These are phyloP conservation scores for Candida easanensis DNA, from an alignment of 805 yeast genomes.

Conservation along the genomic window DNA sequence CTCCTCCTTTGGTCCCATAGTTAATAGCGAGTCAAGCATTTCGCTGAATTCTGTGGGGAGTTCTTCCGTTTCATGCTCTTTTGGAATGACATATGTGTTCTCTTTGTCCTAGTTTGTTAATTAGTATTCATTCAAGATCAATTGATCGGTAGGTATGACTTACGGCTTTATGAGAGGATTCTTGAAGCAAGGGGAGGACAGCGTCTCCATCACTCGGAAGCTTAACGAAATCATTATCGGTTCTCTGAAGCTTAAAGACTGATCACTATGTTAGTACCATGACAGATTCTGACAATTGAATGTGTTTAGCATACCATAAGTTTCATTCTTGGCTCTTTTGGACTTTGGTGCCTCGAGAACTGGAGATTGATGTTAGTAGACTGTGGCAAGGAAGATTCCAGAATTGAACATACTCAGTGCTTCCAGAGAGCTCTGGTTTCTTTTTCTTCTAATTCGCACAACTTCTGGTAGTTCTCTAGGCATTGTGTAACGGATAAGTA, in stretches of 20 bases:
- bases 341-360: conserved; percentile 34
- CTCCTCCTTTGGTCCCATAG: conserved; percentile 29
- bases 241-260: conserved; percentile 47
- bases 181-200: conserved; percentile 25
- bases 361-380: conserved; percentile 11
- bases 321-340: conserved; percentile 39
- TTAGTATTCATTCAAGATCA: neutral
- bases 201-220: conserved; percentile 15
- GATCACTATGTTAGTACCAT: neutral
- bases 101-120: conserved; percentile 21
- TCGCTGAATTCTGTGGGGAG: conserved; percentile 66
- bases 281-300: neutral
- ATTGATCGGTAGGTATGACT: neutral
- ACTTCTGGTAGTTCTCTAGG: conserved; percentile 46
- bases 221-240: conserved; percentile 35
- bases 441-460: conserved; percentile 80
- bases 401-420: conserved; percentile 50
- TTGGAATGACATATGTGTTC: conserved; percentile 27
- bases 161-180: conserved; percentile 19
- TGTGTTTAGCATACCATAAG: conserved; percentile 20
- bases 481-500: conserved; percentile 1
- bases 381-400: neutral
- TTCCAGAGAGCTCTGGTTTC: conserved; percentile 85
- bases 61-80: conserved; percentile 26
- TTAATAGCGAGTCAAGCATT: conserved; percentile 65